Conservation (phyloP, 331 rosid species). For the Dryas integrifolia region DNA sequence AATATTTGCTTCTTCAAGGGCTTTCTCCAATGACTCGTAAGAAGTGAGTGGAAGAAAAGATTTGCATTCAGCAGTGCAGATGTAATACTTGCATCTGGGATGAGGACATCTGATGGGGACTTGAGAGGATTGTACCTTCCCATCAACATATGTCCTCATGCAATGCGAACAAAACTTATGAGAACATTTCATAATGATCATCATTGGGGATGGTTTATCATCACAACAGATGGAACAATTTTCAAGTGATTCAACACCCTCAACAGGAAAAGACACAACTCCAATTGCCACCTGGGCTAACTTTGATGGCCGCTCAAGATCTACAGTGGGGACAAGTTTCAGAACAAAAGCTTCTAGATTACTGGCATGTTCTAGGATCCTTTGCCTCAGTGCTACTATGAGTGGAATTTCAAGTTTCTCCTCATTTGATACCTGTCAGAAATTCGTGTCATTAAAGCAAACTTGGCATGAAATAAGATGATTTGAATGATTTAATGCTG, state of each 20-base stretch:
- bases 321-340: constrained; percentile 53
- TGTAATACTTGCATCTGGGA: constrained; percentile 67
- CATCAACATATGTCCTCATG: constrained; percentile 68
- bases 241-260: constrained; percentile 52
- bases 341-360: constrained; percentile 68
- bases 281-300: constrained; percentile 92
- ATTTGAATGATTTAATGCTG: background rate
- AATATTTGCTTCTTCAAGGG: constrained; percentile 59
- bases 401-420: constrained; percentile 67
- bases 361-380: constrained; percentile 70
- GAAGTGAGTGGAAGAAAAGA: constrained; percentile 75
- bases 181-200: constrained; percentile 84
- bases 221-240: constrained; percentile 88
- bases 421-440: constrained; percentile 59
- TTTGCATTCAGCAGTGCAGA: constrained; percentile 61
- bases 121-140: constrained; percentile 63
- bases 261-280: constrained; percentile 54
- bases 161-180: constrained; percentile 89
- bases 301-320: constrained; percentile 69
- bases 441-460: constrained; percentile 22
- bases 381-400: constrained; percentile 64
- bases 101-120: constrained; percentile 89
- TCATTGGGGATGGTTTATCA: constrained; percentile 66
- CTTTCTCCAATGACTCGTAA: constrained; percentile 62
- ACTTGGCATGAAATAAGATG: background rate